A percentile compares a stretch with the other conserved stretches of the same genome.
Evolutionary conservation across 805 yeast genomes (phyloP).

Genomic region (Candida quercuum): DNA sequence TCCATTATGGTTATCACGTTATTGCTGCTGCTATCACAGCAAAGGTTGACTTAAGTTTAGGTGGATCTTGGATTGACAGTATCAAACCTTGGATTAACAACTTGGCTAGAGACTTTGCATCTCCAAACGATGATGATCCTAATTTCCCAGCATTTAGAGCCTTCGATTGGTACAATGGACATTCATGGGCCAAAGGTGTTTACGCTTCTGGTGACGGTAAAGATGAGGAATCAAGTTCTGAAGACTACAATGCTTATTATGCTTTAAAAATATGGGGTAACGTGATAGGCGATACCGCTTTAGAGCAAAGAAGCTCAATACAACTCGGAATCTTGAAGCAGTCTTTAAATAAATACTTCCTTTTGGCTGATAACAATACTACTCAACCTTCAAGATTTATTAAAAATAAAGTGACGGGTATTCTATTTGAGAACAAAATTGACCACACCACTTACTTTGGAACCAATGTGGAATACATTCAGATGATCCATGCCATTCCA

Average conservation of each 20-base stretch:
- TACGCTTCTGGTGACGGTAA: slow-evolving; percentile 70
- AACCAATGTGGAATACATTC: slow-evolving; percentile 64
- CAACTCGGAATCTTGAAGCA: slow-evolving; percentile 55
- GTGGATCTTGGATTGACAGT: slow-evolving; percentile 50
- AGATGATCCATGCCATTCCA: slow-evolving; percentile 77
- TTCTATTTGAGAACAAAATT: slow-evolving; percentile 64
- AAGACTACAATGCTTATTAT: slow-evolving; percentile 67
- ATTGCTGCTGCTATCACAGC: slow-evolving; percentile 65
- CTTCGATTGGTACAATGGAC: slow-evolving; percentile 75
- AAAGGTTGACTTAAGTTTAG: slow-evolving; percentile 42
- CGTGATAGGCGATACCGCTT: slow-evolving; percentile 43
- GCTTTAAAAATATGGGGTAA: slow-evolving; percentile 64
- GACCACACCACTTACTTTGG: slow-evolving; percentile 77
- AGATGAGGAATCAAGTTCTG: slow-evolving; percentile 70
- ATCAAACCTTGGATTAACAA: slow-evolving; percentile 49
- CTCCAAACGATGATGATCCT: slow-evolving; percentile 47
- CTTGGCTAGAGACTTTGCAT: slow-evolving; percentile 63
- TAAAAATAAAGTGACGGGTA: slow-evolving; percentile 66
- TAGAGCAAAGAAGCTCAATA: slow-evolving; percentile 51
- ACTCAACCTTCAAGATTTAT: slow-evolving; percentile 53
- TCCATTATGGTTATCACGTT: slow-evolving; percentile 71
- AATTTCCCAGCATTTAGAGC: slow-evolving; percentile 63
- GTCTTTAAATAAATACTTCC: slow-evolving; percentile 50
- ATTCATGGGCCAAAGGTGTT: slow-evolving; percentile 75
- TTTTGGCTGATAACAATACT: slow-evolving; percentile 46